A percentile compares a stretch with the other conserved stretches of the same genome.
Conservation (phyloP, 2,329 filamentous ascomycete genomes). For the Ophiostoma novo-ulmi region DNA sequence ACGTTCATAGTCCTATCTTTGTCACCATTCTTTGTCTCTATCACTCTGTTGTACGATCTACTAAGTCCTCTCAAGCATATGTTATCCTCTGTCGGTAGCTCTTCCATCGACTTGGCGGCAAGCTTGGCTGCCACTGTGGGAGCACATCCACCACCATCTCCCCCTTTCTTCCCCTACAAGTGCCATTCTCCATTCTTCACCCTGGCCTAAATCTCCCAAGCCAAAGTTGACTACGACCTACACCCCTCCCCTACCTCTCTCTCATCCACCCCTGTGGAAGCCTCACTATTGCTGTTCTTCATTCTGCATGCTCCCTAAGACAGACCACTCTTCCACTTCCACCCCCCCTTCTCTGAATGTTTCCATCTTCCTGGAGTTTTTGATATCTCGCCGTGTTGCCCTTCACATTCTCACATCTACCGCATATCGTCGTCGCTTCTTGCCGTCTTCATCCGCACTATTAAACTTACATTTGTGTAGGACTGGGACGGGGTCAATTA, state of each 20-base stretch:
- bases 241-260: background rate
- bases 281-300: background rate
- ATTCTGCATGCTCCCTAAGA: background rate
- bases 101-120: slow-evolving; percentile 15
- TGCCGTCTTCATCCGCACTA: slow-evolving; percentile 14
- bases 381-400: too few species aligned
- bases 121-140: slow-evolving; percentile 14
- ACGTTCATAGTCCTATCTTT: background rate
- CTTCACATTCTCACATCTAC: slow-evolving; percentile 5
- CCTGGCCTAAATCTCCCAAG: background rate
- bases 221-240: background rate
- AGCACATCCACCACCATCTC: slow-evolving; percentile 18
- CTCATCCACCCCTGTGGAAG: background rate
- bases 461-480: background rate
- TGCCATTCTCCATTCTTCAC: slow-evolving; percentile 12
- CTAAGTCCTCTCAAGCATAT: background rate
- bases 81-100: background rate
- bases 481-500: background rate
- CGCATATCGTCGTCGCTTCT: slow-evolving; percentile 13
- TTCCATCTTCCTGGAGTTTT: background rate
- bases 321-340: background rate
- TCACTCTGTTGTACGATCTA: background rate
- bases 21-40: background rate
- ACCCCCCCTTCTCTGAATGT: background rate
- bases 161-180: slow-evolving; percentile 8